These are phyloP conservation scores for Fusarium sp. DNA, from an alignment of 2,329 filamentous ascomycete species.

Conservation along the genomic window DNA sequence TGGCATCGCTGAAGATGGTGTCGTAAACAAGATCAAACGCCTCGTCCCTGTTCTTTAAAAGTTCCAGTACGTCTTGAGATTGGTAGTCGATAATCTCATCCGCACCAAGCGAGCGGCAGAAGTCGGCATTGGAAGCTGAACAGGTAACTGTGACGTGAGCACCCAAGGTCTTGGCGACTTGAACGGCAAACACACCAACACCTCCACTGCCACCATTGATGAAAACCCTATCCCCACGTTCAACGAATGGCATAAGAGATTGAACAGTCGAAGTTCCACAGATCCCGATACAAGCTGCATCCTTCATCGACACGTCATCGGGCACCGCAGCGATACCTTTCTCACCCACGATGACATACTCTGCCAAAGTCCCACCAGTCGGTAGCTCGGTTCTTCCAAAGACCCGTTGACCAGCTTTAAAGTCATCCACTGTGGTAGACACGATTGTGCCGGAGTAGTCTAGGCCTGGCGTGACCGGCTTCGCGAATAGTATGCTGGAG, in stretches of 20 bases:
- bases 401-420: conserved; percentile 14
- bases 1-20: conserved; percentile 16
- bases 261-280: conserved; percentile 30
- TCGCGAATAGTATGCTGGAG: conserved; percentile 7
- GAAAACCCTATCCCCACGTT: background rate
- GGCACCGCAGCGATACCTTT: conserved; percentile 11
- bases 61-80: background rate
- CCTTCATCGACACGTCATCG: conserved; percentile 1
- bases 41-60: background rate
- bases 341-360: conserved; percentile 30
- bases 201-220: conserved; percentile 40
- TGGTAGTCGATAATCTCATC: conserved; percentile 29
- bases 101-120: conserved; percentile 22
- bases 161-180: conserved; percentile 30
- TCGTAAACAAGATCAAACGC: conserved; percentile 28
- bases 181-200: conserved; percentile 31
- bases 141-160: conserved; percentile 19
- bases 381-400: conserved; percentile 33
- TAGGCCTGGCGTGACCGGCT: conserved; percentile 28
- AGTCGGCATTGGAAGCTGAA: conserved; percentile 8
- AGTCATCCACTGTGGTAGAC: background rate
- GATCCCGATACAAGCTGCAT: conserved; percentile 28
- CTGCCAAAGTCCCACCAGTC: conserved; percentile 16
- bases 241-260: background rate
- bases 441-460: conserved; percentile 39